phyloP scores from a whole-genome alignment of 805 yeast species.

The Metschnikowia similis region DNA sequence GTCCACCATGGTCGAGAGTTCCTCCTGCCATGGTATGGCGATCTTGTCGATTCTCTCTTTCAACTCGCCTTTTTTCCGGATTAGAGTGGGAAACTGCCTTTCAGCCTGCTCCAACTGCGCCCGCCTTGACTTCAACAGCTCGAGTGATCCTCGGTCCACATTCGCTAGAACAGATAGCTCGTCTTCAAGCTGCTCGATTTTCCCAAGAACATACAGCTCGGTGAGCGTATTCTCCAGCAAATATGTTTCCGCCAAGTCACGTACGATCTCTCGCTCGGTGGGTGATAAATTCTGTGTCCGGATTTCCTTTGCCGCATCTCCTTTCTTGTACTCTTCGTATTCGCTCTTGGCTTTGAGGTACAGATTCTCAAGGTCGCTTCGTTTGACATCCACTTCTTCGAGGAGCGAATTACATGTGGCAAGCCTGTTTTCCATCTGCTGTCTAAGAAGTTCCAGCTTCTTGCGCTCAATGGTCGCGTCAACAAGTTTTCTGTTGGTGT shows the following conservation, averaged over 20 bases:
- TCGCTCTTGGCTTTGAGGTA: slow-evolving; percentile 32
- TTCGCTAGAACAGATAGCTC: slow-evolving; percentile 38
- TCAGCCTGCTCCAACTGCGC: slow-evolving; percentile 31
- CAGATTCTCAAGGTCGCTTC: slow-evolving; percentile 23
- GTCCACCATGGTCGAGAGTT: slow-evolving; percentile 48
- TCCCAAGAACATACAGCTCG: slow-evolving; percentile 32
- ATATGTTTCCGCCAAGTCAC: slow-evolving; percentile 36
- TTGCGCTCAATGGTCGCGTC: slow-evolving; percentile 8
- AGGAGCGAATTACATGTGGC: slow-evolving; percentile 18
- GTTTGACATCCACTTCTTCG: slow-evolving; percentile 24
- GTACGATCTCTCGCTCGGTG: slow-evolving; percentile 36
- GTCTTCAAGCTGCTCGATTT: slow-evolving; percentile 44
- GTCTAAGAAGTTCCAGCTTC: slow-evolving; percentile 10
- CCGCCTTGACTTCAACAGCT: slow-evolving; percentile 38
- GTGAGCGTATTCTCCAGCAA: slow-evolving; percentile 34
- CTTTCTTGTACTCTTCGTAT: slow-evolving; percentile 37
- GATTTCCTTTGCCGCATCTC: slow-evolving; percentile 37
- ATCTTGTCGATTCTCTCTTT: slow-evolving; percentile 37
- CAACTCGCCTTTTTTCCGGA: slow-evolving; percentile 21
- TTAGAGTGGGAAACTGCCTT: slow-evolving; percentile 34
- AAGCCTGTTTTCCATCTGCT: slow-evolving; percentile 13
- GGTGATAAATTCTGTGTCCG: slow-evolving; percentile 33
- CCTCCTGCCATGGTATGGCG: slow-evolving; percentile 55
- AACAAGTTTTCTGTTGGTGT: slow-evolving; percentile 5
- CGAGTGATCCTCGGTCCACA: slow-evolving; percentile 35